Percentiles rank a stretch among this genome's conserved stretches.
These are phyloP conservation scores for Pythium phragmiticola DNA, from an alignment of 352 stramenopile genomes.

Conservation along the genomic window DNA sequence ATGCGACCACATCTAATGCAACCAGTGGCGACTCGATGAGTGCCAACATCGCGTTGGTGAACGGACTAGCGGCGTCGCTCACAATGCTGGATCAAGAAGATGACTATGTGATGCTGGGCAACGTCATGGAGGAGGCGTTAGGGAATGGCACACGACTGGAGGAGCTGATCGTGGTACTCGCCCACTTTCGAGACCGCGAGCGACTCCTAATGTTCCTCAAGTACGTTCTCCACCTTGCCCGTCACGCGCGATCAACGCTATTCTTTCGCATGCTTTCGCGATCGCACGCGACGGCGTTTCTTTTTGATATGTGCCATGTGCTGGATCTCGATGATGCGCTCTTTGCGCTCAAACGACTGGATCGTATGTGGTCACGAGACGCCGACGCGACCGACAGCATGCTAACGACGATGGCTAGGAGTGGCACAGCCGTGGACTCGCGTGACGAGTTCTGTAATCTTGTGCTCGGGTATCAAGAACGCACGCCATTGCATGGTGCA, in stretches of 20 bases:
- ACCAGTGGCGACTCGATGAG: neutral
- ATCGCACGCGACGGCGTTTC: slow-evolving; percentile 47
- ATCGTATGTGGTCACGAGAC: slow-evolving; percentile 46
- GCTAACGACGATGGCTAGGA: slow-evolving; percentile 17
- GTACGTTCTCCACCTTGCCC: slow-evolving; percentile 40
- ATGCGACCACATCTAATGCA: slow-evolving; percentile 6
- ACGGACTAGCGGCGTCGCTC: slow-evolving; percentile 44
- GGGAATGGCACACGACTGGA: slow-evolving; percentile 33
- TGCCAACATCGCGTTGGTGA: slow-evolving; percentile 26
- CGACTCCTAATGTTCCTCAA: slow-evolving; percentile 43
- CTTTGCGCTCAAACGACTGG: slow-evolving; percentile 58
- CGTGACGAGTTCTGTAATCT: slow-evolving; percentile 69
- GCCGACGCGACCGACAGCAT: slow-evolving; percentile 28
- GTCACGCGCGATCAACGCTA: slow-evolving; percentile 26
- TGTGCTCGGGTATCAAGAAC: slow-evolving; percentile 50
- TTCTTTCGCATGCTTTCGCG: slow-evolving; percentile 57
- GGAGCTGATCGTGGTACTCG: slow-evolving; percentile 51
- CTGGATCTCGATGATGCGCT: slow-evolving; percentile 63
- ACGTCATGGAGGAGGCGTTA: slow-evolving; percentile 48
- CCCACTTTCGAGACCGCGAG: slow-evolving; percentile 38
- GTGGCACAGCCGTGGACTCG: slow-evolving; percentile 18
- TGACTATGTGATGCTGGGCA: slow-evolving; percentile 38
- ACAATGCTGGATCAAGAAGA: slow-evolving; percentile 33
- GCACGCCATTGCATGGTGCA: neutral
- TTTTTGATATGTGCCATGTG: slow-evolving; percentile 68